Conservation (phyloP, 306 rosid genomes). For the Trifolium fragiferum region DNA sequence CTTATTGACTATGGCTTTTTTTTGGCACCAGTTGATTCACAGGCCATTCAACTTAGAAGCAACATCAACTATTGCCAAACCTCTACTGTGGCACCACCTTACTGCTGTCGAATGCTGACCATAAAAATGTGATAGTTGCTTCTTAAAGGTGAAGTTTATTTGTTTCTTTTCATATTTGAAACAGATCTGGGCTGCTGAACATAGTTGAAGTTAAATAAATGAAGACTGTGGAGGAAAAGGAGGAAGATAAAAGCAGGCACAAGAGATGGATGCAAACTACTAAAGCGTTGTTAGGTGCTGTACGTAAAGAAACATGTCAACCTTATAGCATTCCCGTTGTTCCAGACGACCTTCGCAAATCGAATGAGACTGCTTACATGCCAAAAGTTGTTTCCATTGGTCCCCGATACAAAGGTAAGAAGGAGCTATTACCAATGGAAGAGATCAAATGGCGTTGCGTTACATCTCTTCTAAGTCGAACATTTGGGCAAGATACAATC, state of each 20-base stretch:
- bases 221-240: background rate
- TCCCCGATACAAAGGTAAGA: slow-evolving; percentile 4
- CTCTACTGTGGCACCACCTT: no score
- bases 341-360: slow-evolving; percentile 24
- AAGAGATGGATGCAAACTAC: background rate
- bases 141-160: no score
- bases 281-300: background rate
- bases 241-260: background rate
- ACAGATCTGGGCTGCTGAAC: no score
- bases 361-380: slow-evolving; percentile 16
- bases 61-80: no score
- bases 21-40: no score
- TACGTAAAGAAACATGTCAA: background rate
- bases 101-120: no score
- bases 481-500: background rate
- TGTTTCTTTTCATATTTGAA: no score
- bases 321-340: slow-evolving; percentile 26
- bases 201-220: no score
- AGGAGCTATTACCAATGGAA: slow-evolving; percentile 3
- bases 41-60: no score
- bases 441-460: slow-evolving; percentile 25
- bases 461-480: no score
- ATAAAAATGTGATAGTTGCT: no score
- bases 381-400: slow-evolving; percentile 43
- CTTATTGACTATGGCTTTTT: no score